Base-by-base conservation (phyloP, 148 eudicot species). In the Gaultheria prostrata region DNA sequence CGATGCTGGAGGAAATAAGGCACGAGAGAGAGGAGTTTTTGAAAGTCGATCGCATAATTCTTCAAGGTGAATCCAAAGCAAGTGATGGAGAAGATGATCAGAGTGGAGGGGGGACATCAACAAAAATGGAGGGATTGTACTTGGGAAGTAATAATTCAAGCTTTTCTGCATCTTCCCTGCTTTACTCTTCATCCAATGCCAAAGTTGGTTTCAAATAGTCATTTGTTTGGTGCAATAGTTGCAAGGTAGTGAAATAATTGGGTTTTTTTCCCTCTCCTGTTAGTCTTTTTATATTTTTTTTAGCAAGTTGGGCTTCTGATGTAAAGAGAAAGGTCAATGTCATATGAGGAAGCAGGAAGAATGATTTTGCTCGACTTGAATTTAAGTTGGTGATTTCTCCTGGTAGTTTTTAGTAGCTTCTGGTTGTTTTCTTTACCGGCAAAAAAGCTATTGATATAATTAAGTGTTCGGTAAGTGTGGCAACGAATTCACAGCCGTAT, bases 1-100 rank as follows among this genome's bases (percentile, higher is more conserved):
- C 97, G 39, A 92, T 95, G 98, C 91, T 95, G 14, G 89, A 91
- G 78, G 98, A 95, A 76, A 92, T 93, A 70, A 95, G 89, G 81
- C 91, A 89, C 4, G 97, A 91, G 57, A 85, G 88, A 57, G 98
- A 92, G 79, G 98, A 95, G 80, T 83, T 84, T 46, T 85, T 87
- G 0, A 93, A 92, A 82, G 94, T 82, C n/a, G 93, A 93, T 72
- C 71, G 12, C 26, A 77, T 82, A 54, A 65, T 82, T 89, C 8
- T 87, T 89, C 35, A 90, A 88, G 88, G 88, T 86, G 21, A 76
- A 26, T 24, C 48, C 63, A 80, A 72, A 18, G 65, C 63, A 65
- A 65, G 17, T 56, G 63, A 79, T 33, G 69, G 9, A 6, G 15
- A 9, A 48, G 87, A 71, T 43, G 79, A 83, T 53, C 80, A 76